Evolutionary conservation across 495 filamentous ascomycete species (phyloP).

Genomic region (Aspergillus leporis): DNA sequence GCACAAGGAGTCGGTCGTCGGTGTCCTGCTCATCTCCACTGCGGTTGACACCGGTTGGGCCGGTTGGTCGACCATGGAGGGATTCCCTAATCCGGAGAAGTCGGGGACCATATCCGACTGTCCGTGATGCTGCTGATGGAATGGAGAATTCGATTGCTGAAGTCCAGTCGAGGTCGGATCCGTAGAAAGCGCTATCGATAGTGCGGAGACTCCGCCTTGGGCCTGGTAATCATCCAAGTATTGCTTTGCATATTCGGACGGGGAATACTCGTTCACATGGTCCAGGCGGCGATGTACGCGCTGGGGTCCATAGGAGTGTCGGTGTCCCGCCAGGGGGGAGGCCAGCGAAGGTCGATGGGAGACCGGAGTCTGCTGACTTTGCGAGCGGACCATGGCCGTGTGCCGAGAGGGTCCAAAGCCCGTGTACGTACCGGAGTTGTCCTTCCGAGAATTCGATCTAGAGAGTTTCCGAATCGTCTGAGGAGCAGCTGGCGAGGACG

Average conservation of each 20-base stretch:
- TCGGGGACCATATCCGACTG: constrained; percentile 18
- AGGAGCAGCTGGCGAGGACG: constrained; percentile 31
- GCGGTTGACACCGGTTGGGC: constrained; percentile 22
- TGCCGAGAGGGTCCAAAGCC: constrained; percentile 34
- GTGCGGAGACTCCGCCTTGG: constrained; percentile 28
- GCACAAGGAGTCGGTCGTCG: constrained; percentile 45
- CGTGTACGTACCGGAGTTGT: constrained; percentile 21
- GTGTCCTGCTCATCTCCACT: constrained; percentile 48
- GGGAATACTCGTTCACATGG: constrained; percentile 46
- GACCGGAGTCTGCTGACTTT: constrained; percentile 45
- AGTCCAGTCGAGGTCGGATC: constrained; percentile 30
- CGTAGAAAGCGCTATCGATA: constrained; percentile 32
- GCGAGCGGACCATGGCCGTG: constrained; percentile 45
- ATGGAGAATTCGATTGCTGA: constrained; percentile 23
- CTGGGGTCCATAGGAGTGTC: constrained; percentile 37
- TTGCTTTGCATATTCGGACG: constrained; percentile 43
- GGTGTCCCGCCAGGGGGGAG: constrained; percentile 27
- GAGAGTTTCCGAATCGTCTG: constrained; percentile 28
- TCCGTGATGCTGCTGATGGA: constrained; percentile 16
- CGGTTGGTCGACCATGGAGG: constrained; percentile 24
- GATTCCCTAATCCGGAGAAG: constrained; percentile 15
- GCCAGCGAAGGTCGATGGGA: constrained; percentile 34
- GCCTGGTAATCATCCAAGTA: constrained; percentile 32
- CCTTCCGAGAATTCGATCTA: constrained; percentile 28
- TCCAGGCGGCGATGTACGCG: constrained; percentile 32